A percentile compares a stretch with the other conserved stretches of the same genome.
These are phyloP conservation scores for Phtheirospermum japonicum DNA, from an alignment of 257 asterid species.

Conservation along the genomic window DNA sequence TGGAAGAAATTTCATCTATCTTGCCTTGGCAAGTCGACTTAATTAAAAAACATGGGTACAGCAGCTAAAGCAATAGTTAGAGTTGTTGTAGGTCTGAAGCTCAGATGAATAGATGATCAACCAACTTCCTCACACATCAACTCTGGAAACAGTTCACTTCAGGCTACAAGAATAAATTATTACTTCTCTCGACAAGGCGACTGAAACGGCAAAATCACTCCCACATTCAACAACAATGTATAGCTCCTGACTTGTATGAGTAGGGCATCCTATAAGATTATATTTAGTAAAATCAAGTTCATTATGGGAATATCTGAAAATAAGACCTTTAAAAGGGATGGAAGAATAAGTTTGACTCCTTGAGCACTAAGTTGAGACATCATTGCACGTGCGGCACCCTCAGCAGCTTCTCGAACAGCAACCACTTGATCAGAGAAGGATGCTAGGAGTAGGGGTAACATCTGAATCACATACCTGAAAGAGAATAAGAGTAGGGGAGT, in stretches of 20 bases:
- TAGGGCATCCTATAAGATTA: conserved; percentile 11
- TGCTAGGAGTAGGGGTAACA: conserved; percentile 84
- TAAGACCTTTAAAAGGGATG: conserved; percentile 90
- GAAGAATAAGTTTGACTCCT: conserved; percentile 97
- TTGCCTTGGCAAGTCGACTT: conserved; percentile 12
- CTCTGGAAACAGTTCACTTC: conserved; percentile 18
- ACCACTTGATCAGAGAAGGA: conserved; percentile 95
- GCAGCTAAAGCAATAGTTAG: too few species aligned
- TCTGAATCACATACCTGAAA: conserved; percentile 87
- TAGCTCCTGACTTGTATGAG: neutral
- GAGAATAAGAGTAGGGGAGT: neutral
- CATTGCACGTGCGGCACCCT: conserved; percentile 99
- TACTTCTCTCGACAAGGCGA: neutral
- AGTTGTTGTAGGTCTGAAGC: too few species aligned
- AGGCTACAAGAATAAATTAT: conserved; percentile 8
- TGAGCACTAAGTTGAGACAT: conserved; percentile 96
- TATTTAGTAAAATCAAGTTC: conserved; percentile 21
- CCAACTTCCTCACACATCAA: conserved; percentile 9
- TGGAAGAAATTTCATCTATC: conserved; percentile 4
- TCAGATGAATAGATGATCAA: too few species aligned
- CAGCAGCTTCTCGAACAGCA: conserved; percentile 99
- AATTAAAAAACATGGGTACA: conserved; percentile 6
- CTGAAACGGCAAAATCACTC: conserved; percentile 15
- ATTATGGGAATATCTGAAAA: conserved; percentile 17
- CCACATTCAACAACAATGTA: conserved; percentile 11